These are phyloP conservation scores for Glutinoglossum americanum DNA, from an alignment of 495 filamentous ascomycete species.

Conservation along the genomic window DNA sequence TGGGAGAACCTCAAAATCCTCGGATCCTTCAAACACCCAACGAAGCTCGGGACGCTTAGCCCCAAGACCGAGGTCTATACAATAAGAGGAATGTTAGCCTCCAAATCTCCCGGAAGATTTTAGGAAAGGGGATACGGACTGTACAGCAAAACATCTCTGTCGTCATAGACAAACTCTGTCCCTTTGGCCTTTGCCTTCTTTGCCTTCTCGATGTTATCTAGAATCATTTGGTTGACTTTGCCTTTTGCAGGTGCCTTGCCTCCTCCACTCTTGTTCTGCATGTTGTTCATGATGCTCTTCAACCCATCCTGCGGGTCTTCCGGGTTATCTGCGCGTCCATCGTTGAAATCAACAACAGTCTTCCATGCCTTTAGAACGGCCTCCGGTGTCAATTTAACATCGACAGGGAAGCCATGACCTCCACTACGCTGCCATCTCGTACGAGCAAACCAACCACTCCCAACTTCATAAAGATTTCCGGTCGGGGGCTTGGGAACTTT, in stretches of 20 bases:
- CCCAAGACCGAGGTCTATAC: constrained; percentile 59
- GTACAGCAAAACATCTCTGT: constrained; percentile 82
- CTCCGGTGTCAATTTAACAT: constrained; percentile 73
- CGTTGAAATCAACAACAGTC: constrained; percentile 68
- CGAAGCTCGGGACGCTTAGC: constrained; percentile 82
- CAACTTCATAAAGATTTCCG: constrained; percentile 86
- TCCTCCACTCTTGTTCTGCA: constrained; percentile 42
- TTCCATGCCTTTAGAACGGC: constrained; percentile 58
- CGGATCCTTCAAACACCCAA: constrained; percentile 71
- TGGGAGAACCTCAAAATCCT: constrained; percentile 79
- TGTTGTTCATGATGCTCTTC: constrained; percentile 79
- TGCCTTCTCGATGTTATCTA: constrained; percentile 53
- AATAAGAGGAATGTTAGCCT: constrained; percentile 6
- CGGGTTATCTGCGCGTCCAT: constrained; percentile 77
- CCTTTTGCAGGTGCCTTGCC: constrained; percentile 3
- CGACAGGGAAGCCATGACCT: constrained; percentile 81
- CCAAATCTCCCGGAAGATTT: neutral
- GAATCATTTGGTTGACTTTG: constrained; percentile 21
- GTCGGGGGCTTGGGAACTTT: constrained; percentile 64
- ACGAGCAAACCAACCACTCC: constrained; percentile 78
- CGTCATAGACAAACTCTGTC: constrained; percentile 62
- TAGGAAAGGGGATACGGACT: constrained; percentile 20
- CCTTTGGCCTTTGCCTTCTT: constrained; percentile 47
- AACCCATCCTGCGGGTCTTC: constrained; percentile 53
- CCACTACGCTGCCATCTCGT: constrained; percentile 91